A percentile compares a stretch with the other conserved stretches of the same genome.
Evolutionary conservation across 192 early-diverging fungal genomes (phyloP).

Genomic region (Podila horticola): DNA sequence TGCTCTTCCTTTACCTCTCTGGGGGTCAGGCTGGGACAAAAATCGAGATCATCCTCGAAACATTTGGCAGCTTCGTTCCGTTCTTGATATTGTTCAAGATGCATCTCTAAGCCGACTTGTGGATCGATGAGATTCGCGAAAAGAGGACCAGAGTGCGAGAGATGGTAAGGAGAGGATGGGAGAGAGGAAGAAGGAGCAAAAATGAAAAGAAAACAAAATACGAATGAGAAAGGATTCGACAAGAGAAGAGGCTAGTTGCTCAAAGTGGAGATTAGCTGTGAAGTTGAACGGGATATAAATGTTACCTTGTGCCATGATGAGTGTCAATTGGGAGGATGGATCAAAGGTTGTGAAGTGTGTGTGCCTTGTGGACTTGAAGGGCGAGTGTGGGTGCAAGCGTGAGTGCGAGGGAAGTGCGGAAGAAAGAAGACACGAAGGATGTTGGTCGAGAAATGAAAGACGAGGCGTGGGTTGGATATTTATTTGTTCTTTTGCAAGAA

Average conservation of each 20-base stretch:
- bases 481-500: neutral
- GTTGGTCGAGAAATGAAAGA: too few species aligned
- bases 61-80: slow-evolving; percentile 31
- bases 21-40: slow-evolving; percentile 34
- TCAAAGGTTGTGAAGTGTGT: too few species aligned
- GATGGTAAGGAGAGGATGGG: neutral
- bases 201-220: neutral
- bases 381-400: neutral
- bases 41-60: slow-evolving; percentile 46
- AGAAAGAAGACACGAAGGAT: too few species aligned
- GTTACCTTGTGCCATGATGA: too few species aligned
- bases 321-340: too few species aligned
- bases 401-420: too few species aligned
- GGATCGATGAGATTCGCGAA: neutral
- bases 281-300: too few species aligned
- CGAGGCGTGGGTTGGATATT: too few species aligned
- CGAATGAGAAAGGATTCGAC: too few species aligned
- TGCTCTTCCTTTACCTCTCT: slow-evolving; percentile 19
- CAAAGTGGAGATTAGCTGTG: too few species aligned
- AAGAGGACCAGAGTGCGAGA: neutral
- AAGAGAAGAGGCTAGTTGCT: too few species aligned
- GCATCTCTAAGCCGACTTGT: slow-evolving; percentile 1
- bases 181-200: neutral
- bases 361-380: too few species aligned
- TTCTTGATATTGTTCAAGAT: slow-evolving; percentile 16